Conservation (phyloP, 2,329 filamentous ascomycete species). For the Cladorrhinum sp. region DNA sequence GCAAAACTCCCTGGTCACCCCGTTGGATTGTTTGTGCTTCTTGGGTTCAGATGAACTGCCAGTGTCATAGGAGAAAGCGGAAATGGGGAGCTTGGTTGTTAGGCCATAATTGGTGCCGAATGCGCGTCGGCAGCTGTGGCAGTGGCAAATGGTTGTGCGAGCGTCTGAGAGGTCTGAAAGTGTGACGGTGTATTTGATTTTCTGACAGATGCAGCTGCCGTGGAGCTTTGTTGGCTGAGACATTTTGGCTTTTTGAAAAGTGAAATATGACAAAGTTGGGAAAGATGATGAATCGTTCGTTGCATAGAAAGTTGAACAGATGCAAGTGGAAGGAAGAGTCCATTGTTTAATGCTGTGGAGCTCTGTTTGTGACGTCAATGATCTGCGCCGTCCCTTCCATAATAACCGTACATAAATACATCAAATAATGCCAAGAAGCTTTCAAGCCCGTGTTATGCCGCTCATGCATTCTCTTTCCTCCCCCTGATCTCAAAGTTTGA, state of each 20-base stretch:
- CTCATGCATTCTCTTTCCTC: too few species aligned
- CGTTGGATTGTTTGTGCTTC: conserved; percentile 32
- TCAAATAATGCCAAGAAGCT: too few species aligned
- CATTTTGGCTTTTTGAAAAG: background rate
- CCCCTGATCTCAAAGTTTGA: too few species aligned
- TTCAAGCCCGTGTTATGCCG: too few species aligned
- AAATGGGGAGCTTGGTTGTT: conserved; percentile 32
- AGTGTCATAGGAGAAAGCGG: conserved; percentile 29
- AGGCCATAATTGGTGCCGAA: conserved; percentile 36
- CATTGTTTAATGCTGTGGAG: too few species aligned
- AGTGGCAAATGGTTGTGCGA: conserved; percentile 35
- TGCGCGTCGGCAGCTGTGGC: conserved; percentile 33
- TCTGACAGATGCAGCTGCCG: conserved; percentile 28
- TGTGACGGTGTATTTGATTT: conserved; percentile 28
- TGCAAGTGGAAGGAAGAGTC: too few species aligned
- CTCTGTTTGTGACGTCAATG: too few species aligned
- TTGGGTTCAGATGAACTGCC: conserved; percentile 25
- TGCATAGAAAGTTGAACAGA: too few species aligned
- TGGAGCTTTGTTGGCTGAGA: conserved; percentile 1
- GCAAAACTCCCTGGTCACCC: conserved; percentile 35
- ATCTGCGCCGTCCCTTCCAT: too few species aligned
- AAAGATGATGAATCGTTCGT: too few species aligned
- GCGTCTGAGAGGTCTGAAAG: conserved; percentile 30
- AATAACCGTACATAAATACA: too few species aligned
- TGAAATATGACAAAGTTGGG: too few species aligned